phyloP scores from a whole-genome alignment of 2,329 filamentous ascomycete species.

The Arthroderma sp. region DNA sequence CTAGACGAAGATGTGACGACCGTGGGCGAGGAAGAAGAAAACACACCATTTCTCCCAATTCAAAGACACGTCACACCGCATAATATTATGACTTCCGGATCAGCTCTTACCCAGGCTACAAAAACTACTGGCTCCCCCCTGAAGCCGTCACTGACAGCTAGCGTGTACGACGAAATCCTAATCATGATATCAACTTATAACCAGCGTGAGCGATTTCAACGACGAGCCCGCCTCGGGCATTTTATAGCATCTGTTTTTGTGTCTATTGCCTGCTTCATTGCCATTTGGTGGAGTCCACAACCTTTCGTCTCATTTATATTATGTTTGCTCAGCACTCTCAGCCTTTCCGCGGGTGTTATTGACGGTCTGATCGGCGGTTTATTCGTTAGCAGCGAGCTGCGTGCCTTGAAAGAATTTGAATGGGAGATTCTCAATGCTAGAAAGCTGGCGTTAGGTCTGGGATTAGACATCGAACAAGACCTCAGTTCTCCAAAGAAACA shows the following conservation, averaged over 20 bases:
- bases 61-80: constrained; percentile 6
- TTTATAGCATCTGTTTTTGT: constrained; percentile 56
- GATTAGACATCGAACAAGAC: constrained; percentile 12
- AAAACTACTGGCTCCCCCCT: not conserved
- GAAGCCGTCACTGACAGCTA: constrained; percentile 12
- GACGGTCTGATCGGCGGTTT: constrained; percentile 77
- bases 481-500: constrained; percentile 3
- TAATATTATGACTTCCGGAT: not conserved
- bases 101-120: not conserved
- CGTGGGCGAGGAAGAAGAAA: constrained; percentile 9
- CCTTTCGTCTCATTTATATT: constrained; percentile 71
- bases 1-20: not conserved
- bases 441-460: constrained; percentile 12
- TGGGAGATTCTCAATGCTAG: constrained; percentile 73
- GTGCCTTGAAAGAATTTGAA: constrained; percentile 77
- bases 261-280: constrained; percentile 62
- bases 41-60: constrained; percentile 10
- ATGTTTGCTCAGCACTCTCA: constrained; percentile 64
- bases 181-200: constrained; percentile 56
- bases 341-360: constrained; percentile 60
- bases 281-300: constrained; percentile 70
- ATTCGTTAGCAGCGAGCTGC: constrained; percentile 74
- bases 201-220: constrained; percentile 57
- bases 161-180: constrained; percentile 59
- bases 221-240: constrained; percentile 57